A percentile compares a stretch with the other conserved stretches of the same genome.
Conservation (phyloP, 2,329 filamentous ascomycete genomes). For the Fusarium scirpi region DNA sequence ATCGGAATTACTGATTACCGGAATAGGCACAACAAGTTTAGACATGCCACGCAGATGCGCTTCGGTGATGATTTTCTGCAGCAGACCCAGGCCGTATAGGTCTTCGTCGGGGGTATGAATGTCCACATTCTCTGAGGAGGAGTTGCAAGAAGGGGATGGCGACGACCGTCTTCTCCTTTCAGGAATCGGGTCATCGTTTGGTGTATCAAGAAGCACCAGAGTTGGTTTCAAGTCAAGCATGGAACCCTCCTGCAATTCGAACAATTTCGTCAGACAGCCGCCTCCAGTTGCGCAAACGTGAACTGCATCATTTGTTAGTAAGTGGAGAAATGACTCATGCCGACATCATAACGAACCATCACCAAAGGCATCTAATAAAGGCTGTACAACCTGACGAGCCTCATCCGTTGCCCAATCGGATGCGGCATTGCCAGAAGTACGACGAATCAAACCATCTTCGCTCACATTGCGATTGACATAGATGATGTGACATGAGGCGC, state of each 20-base stretch:
- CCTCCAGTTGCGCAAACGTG: conserved; percentile 66
- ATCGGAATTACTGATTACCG: conserved; percentile 61
- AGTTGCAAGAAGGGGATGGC: conserved; percentile 59
- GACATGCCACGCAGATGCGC: conserved; percentile 67
- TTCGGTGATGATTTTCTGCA: conserved; percentile 69
- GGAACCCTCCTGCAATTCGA: conserved; percentile 65
- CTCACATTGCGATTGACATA: conserved; percentile 68
- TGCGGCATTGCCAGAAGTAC: conserved; percentile 39
- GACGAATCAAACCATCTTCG: conserved; percentile 59
- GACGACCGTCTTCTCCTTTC: conserved; percentile 55
- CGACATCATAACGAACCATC: conserved; percentile 57
- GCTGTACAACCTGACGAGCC: conserved; percentile 60
- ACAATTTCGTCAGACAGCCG: conserved; percentile 65
- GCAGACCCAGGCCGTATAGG: conserved; percentile 65
- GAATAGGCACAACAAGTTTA: conserved; percentile 68
- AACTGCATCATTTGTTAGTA: conserved; percentile 55
- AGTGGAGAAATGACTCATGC: conserved; percentile 7
- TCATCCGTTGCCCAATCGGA: conserved; percentile 54
- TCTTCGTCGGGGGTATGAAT: conserved; percentile 61
- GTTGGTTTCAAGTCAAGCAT: conserved; percentile 67
- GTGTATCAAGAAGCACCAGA: conserved; percentile 68
- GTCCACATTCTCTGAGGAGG: conserved; percentile 52
- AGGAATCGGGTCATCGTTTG: conserved; percentile 61
- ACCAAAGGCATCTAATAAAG: conserved; percentile 66
- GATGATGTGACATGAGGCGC: conserved; percentile 68